Evolutionary conservation across 225 moss, liverwort and hornwort genomes (phyloP).

Genomic region (Lunularia cruciata): DNA sequence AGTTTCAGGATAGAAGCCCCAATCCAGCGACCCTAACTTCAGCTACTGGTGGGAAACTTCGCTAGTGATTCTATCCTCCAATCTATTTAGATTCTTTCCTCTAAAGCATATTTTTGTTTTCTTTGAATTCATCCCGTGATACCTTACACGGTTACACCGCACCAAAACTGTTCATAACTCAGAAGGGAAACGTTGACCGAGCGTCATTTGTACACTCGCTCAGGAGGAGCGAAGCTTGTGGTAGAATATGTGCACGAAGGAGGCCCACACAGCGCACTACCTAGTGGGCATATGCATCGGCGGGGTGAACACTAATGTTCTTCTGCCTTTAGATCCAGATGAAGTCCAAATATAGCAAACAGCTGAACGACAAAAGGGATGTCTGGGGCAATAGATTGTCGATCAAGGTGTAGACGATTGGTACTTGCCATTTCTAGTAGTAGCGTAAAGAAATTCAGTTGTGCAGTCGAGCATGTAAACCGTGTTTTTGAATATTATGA

Average conservation of each 20-base stretch:
- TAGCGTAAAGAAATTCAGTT: no score
- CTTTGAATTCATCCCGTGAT: neutral
- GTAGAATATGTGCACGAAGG: neutral
- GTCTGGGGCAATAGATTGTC: no score
- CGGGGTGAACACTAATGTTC: neutral
- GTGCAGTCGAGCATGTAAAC: no score
- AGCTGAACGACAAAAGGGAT: no score
- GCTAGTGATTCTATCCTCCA: neutral
- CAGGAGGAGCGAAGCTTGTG: neutral
- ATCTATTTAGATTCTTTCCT: neutral
- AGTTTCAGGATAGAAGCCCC: no score
- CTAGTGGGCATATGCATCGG: neutral
- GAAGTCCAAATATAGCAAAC: no score
- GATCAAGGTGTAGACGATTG: no score
- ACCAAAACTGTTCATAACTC: neutral
- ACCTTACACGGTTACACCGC: neutral
- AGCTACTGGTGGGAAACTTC: no score
- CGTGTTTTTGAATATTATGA: no score
- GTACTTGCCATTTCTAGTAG: no score
- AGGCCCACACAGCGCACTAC: conserved; percentile 1
- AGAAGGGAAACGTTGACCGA: neutral
- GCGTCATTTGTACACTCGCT: neutral
- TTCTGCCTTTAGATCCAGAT: no score
- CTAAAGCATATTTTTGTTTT: neutral
- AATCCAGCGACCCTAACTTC: no score